Evolutionary conservation across 352 stramenopile genomes (phyloP).

Genomic region (Phytophthora foliorum): DNA sequence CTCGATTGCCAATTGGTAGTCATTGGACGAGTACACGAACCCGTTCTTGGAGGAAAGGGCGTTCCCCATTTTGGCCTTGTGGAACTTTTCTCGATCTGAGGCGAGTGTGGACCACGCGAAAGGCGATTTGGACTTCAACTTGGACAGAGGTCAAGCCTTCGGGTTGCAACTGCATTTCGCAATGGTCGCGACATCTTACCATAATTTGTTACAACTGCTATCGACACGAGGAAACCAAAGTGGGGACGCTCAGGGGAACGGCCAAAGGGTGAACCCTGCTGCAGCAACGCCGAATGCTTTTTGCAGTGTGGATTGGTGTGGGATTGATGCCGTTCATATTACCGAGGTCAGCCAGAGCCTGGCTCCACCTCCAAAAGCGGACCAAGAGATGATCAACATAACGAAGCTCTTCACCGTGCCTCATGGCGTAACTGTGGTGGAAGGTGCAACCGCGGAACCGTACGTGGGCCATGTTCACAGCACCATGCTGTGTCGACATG

Average conservation of each 20-base stretch:
- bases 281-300: not conserved
- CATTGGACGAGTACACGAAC: slow-evolving; percentile 64
- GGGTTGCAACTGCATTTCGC: no score
- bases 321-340: not conserved
- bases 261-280: not conserved
- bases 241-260: no score
- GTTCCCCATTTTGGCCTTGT: slow-evolving; percentile 32
- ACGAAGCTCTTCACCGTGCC: no score
- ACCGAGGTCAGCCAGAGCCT: no score
- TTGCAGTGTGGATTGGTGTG: not conserved
- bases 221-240: no score
- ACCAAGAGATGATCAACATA: no score
- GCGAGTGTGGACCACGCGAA: not conserved
- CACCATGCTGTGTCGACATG: not conserved
- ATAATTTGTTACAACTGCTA: no score
- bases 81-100: not conserved
- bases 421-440: no score
- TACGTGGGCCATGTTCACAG: not conserved
- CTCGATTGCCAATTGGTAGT: slow-evolving; percentile 89
- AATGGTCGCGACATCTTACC: no score
- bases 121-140: not conserved
- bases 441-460: no score
- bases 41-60: slow-evolving; percentile 13
- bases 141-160: no score
- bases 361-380: no score